Evolutionary conservation across 2,329 filamentous ascomycete species (phyloP), one percentile per base, ranked within the genome.

Genomic region (Coniochaeta sp.): DNA sequence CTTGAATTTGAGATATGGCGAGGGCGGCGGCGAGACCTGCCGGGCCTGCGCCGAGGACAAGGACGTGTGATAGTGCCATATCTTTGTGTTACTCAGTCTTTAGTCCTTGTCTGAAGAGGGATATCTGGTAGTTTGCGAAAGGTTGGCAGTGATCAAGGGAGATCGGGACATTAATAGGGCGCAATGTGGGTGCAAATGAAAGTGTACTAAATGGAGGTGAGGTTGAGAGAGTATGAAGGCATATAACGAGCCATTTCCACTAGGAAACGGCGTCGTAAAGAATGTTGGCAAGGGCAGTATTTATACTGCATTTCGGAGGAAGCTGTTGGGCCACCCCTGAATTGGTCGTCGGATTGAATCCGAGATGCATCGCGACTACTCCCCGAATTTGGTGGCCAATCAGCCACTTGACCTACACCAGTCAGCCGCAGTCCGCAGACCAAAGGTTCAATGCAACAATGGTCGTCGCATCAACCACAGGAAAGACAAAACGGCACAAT

Each of bases 31-130:
- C 71, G 31, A 82, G 74, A 40, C 81, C 81, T 19, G 79, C 75
- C 28, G 81, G 78, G 26, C 81, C 80, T 8, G 77, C 79, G 43
- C 81, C 81, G 54, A 83, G 71, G 59, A 83, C 76, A 64, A 81
- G 43, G 40, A 68, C 56, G 47, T 65, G 66, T 26, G 54, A 56
- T 28, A 38, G 14, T 2, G 52, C 6, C 50, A 34, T 34, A 4
- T 28, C n/a, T 31, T 34, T 55, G 3, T 40, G n/a, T 5, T 3
- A 6, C 9, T 19, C 3, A 9, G 16, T n/a, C 3, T 40, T n/a
- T 40, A n/a, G n/a, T n/a, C n/a, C n/a, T n/a, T n/a, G n/a, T n/a
- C n/a, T n/a, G n/a, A n/a, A n/a, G n/a, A n/a, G n/a, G n/a, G n/a
- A n/a, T n/a, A n/a, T n/a, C n/a, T n/a, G n/a, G n/a, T n/a, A n/a